Conservation (phyloP, 768 basidiomycete species). For the Tylopilus subfusipes region DNA sequence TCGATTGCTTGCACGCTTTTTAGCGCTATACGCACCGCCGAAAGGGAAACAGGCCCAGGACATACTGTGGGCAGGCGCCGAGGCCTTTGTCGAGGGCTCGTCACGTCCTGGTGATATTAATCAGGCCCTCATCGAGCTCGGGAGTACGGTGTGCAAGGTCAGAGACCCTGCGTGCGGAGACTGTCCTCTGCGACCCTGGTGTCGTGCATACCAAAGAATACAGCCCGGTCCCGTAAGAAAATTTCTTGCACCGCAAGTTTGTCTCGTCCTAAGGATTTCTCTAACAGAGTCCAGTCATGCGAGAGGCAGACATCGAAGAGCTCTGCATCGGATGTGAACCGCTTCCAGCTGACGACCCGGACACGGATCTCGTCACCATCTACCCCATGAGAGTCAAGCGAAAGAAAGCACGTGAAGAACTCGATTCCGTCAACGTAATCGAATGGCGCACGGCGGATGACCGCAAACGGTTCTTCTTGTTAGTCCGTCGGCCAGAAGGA, state of each 20-base stretch:
- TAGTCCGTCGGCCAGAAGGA: constrained; percentile 77
- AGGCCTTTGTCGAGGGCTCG: constrained; percentile 55
- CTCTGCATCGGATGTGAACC: constrained; percentile 67
- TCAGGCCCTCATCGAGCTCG: constrained; percentile 92
- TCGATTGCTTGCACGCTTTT: constrained; percentile 75
- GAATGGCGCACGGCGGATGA: constrained; percentile 57
- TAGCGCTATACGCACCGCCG: constrained; percentile 78
- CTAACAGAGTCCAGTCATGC: neutral
- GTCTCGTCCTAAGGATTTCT: neutral
- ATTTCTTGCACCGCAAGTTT: neutral
- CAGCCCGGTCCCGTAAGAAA: constrained; percentile 13
- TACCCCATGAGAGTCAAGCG: constrained; percentile 86
- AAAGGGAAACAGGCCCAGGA: constrained; percentile 77
- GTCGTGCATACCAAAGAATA: constrained; percentile 52
- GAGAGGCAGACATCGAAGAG: constrained; percentile 69
- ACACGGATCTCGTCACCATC: constrained; percentile 48
- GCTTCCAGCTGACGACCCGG: constrained; percentile 32
- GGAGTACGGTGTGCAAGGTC: constrained; percentile 89
- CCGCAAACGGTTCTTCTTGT: constrained; percentile 59
- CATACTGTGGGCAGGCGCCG: constrained; percentile 78
- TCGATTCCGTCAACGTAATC: constrained; percentile 81
- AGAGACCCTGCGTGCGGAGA: constrained; percentile 67
- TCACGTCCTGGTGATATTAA: constrained; percentile 78
- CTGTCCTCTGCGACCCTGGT: constrained; percentile 72
- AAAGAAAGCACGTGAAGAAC: constrained; percentile 80